Percentiles rank a stretch among this genome's conserved stretches.
phyloP scores from a whole-genome alignment of 2,329 filamentous ascomycete species.

The Aspergillus quadrilineatus region DNA sequence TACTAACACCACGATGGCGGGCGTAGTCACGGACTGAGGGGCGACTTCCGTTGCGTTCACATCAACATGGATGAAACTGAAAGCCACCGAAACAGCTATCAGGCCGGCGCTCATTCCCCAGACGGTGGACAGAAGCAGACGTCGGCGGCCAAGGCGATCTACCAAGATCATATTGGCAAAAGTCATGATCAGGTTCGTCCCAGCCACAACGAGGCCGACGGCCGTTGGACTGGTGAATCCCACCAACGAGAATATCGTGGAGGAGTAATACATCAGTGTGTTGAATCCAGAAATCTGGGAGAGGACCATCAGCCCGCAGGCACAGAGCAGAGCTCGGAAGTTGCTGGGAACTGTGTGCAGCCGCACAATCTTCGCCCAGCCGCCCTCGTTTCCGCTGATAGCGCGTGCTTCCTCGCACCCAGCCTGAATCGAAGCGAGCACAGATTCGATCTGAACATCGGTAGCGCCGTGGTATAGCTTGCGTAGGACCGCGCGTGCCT shows the following conservation, averaged over 20 bases:
- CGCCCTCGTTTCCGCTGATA: constrained; percentile 42
- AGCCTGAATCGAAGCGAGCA: constrained; percentile 44
- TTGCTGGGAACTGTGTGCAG: constrained; percentile 43
- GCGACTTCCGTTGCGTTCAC: constrained; percentile 35
- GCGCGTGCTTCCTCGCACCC: constrained; percentile 44
- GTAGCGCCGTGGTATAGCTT: constrained; percentile 32
- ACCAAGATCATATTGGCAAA: constrained; percentile 50
- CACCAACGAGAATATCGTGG: constrained; percentile 47
- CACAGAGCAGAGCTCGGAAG: constrained; percentile 45
- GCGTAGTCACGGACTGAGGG: constrained; percentile 29
- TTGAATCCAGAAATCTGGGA: constrained; percentile 52
- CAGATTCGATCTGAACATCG: constrained; percentile 45
- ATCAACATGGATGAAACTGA: constrained; percentile 51
- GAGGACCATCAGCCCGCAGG: constrained; percentile 55
- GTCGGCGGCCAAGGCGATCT: constrained; percentile 48
- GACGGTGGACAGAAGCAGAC: constrained; percentile 46
- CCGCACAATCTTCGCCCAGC: constrained; percentile 47
- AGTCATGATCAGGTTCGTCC: constrained; percentile 49
- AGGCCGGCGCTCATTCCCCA: constrained; percentile 48
- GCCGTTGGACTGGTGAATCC: constrained; percentile 53
- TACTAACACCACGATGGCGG: constrained; percentile 43
- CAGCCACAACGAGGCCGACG: constrained; percentile 40
- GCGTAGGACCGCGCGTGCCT: constrained; percentile 36
- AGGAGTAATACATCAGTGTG: constrained; percentile 48
- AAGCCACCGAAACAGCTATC: constrained; percentile 46